These are phyloP conservation scores for Aspergillus terreus DNA, from an alignment of 2,329 filamentous ascomycete genomes.

Conservation along the genomic window DNA sequence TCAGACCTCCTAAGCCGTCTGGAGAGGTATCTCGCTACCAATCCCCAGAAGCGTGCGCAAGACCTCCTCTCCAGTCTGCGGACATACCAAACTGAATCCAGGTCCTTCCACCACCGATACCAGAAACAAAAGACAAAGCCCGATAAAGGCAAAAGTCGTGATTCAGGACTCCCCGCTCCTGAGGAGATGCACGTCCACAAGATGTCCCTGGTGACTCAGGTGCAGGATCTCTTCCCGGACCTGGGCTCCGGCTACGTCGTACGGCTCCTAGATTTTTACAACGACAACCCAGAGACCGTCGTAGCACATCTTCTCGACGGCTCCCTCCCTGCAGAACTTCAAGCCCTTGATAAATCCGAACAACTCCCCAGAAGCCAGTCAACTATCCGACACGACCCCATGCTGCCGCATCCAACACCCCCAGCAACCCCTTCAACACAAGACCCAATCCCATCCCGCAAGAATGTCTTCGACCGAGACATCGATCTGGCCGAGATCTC, in stretches of 20 bases:
- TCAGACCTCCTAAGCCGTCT: conserved; percentile 64
- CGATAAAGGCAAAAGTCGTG: conserved; percentile 42
- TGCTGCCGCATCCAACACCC: conserved; percentile 53
- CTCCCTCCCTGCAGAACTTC: conserved; percentile 66
- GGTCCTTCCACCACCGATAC: conserved; percentile 37
- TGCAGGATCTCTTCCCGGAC: conserved; percentile 92
- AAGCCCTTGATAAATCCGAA: conserved; percentile 61
- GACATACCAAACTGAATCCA: conserved; percentile 37
- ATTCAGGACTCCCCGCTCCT: conserved; percentile 23
- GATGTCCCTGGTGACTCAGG: conserved; percentile 78
- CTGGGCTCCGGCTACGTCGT: conserved; percentile 79
- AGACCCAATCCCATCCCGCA: conserved; percentile 44
- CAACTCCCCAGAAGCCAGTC: conserved; percentile 37
- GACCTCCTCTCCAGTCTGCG: conserved; percentile 38
- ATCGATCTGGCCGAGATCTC: conserved; percentile 67
- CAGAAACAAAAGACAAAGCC: conserved; percentile 36
- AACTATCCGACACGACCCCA: conserved; percentile 52
- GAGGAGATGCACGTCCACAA: conserved; percentile 68
- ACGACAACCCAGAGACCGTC: conserved; percentile 72
- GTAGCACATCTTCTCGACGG: conserved; percentile 78
- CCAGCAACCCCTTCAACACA: conserved; percentile 26
- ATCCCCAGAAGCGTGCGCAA: conserved; percentile 40
- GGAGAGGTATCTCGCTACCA: conserved; percentile 29
- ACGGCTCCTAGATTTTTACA: conserved; percentile 74
- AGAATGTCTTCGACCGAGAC: conserved; percentile 76